phyloP scores from a whole-genome alignment of 768 basidiomycete genomes.

The Trametes gibbosa region DNA sequence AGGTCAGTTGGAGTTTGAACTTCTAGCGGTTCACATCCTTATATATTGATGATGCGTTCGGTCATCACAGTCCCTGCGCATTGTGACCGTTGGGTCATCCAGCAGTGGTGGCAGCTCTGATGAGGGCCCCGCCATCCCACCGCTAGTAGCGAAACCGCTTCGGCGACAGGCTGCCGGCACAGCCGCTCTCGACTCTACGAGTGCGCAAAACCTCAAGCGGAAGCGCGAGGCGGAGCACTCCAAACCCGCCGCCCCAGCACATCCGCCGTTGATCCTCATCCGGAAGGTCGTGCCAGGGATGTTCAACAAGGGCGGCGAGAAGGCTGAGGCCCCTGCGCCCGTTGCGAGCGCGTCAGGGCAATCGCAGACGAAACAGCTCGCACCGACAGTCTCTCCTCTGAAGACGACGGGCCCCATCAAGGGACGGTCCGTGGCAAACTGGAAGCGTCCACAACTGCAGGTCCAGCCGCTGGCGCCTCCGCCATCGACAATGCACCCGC shows the following conservation, averaged over 20 bases:
- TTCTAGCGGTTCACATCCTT: neutral
- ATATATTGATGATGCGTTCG: neutral
- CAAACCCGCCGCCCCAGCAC: conserved; percentile 22
- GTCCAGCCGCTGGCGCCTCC: neutral
- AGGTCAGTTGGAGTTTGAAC: neutral
- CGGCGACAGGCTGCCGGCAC: neutral
- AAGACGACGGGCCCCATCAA: conserved; percentile 31
- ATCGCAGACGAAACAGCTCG: neutral
- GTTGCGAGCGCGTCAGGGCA: neutral
- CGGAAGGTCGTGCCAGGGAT: conserved; percentile 39
- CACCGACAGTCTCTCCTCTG: neutral
- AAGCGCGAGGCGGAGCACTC: conserved; percentile 29
- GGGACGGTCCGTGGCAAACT: conserved; percentile 40
- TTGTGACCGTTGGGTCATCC: conserved; percentile 10
- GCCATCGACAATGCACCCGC: neutral
- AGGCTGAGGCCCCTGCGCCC: neutral
- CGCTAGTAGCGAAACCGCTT: neutral
- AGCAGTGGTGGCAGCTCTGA: conserved; percentile 19
- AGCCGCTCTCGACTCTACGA: neutral
- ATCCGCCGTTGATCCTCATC: conserved; percentile 30
- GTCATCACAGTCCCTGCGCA: conserved; percentile 8
- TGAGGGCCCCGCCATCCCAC: neutral
- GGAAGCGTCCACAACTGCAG: conserved; percentile 26
- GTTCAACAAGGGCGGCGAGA: conserved; percentile 23
- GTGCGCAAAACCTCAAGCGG: conserved; percentile 27